Base-by-base conservation (phyloP, 371 early-diverging fungal species). In the Parasitella parasitica region DNA sequence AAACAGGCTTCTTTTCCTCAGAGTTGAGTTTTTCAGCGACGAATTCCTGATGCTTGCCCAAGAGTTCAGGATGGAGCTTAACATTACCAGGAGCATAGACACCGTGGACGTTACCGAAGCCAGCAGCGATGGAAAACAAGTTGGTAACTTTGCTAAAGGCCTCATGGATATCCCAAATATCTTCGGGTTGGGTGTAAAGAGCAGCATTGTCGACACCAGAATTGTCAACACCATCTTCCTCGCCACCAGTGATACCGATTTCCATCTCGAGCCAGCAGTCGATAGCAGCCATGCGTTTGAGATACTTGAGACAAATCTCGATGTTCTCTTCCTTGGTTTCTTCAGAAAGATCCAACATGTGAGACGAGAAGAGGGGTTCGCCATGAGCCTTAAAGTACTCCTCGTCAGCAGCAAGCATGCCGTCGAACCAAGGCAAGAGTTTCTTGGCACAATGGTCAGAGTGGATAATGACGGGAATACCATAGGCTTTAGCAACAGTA, bases 201-300 rank as follows among this genome's bases (percentile, higher is more conserved):
- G 89, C 61, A 61, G 89, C 83, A 70, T 92, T 94, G 76, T 94
- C 94, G 53, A 94, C 93, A 34, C 76, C 82, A 70, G 91, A 87
- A 84, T 95, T 94, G 85, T 94, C 92, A 59, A 95, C 95, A 77
- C 95, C 95, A 70, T 95, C 95, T 80, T 95, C 95, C 81, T 95
- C 95, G 67, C 95, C 95, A 76, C 95, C 95, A 27, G 95, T 94
- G 76, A 95, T 92, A 78, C 95, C 95, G 57, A 95, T 94, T 84
- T 95, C 95, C 94, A 95, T 95, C 80, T 95, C 95, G 61, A 95
- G 84, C 67, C 86, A 84, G 66, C 86, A 86, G 70, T 89, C 84
- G 73, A 94, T 91, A 59, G 87, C 82, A 28, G 91, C 89, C 91
- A 93, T 92, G 64, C 94, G 90, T 80, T 89, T 78, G 70, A 95